Percentiles rank a stretch among this genome's conserved stretches.
Evolutionary conservation across 192 early-diverging fungal genomes (phyloP).

Genomic region (Backusella tuberculispora): DNA sequence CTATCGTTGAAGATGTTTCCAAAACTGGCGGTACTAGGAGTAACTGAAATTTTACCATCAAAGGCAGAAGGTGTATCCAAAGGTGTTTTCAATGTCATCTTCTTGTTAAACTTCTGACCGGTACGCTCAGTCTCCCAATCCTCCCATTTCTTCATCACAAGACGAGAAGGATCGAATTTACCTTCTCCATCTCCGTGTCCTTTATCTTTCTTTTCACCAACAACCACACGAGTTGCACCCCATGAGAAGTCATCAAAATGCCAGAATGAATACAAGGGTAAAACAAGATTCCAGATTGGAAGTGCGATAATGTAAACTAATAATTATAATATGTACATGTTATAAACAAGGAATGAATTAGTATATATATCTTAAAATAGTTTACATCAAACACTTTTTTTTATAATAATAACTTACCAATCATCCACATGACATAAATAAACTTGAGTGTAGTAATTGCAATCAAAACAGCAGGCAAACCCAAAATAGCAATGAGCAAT

Average conservation of each 20-base stretch:
- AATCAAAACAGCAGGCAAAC: slow-evolving; percentile 90
- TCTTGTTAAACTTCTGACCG: slow-evolving; percentile 46
- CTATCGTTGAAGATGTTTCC: slow-evolving; percentile 34
- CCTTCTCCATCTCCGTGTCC: slow-evolving; percentile 75
- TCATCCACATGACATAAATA: slow-evolving; percentile 91
- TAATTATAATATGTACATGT: slow-evolving; percentile 41
- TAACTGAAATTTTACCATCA: slow-evolving; percentile 30
- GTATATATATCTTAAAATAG: not conserved
- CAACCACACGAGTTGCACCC: slow-evolving; percentile 79
- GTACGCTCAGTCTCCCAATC: slow-evolving; percentile 61
- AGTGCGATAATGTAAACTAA: slow-evolving; percentile 78
- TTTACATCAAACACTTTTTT: not conserved
- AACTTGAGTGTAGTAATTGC: slow-evolving; percentile 83
- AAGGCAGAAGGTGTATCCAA: slow-evolving; percentile 30
- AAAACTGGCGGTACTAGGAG: slow-evolving; percentile 22
- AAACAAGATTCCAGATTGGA: slow-evolving; percentile 92
- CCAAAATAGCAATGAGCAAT: slow-evolving; percentile 78
- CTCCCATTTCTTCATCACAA: slow-evolving; percentile 65
- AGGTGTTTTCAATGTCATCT: slow-evolving; percentile 34
- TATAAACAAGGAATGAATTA: slow-evolving; percentile 26
- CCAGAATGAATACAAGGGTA: slow-evolving; percentile 92
- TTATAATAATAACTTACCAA: slow-evolving; percentile 43
- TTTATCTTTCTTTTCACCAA: slow-evolving; percentile 68
- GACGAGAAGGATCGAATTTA: slow-evolving; percentile 68
- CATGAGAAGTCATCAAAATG: slow-evolving; percentile 93